Percentiles rank a stretch among this genome's conserved stretches.
Conservation (phyloP, 495 filamentous ascomycete genomes). For the Entonaema liquescens region DNA sequence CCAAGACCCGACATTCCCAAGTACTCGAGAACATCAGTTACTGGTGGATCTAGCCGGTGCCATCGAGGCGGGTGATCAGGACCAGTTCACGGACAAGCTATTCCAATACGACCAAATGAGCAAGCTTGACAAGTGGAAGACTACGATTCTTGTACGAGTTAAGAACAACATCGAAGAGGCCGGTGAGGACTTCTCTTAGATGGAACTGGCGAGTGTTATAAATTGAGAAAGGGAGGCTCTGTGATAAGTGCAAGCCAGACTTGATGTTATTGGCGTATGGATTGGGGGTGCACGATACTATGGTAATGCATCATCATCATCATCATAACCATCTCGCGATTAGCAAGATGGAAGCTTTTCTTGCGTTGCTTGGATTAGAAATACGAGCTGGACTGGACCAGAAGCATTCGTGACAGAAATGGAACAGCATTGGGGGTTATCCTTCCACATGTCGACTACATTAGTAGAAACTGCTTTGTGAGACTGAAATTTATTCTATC, state of each 20-base stretch:
- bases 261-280: conserved; percentile 17
- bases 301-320: not conserved
- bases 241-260: conserved; percentile 5
- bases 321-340: not conserved
- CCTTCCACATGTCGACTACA: conserved; percentile 5
- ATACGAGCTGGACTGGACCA: conserved; percentile 5
- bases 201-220: not conserved
- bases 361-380: conserved; percentile 23
- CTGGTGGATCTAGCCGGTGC: conserved; percentile 76
- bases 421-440: conserved; percentile 9
- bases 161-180: conserved; percentile 82
- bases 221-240: not conserved
- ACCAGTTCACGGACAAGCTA: conserved; percentile 83
- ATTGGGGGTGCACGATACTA: conserved; percentile 4
- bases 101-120: conserved; percentile 89
- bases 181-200: conserved; percentile 65
- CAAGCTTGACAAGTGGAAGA: conserved; percentile 96
- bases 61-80: conserved; percentile 76
- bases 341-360: conserved; percentile 17
- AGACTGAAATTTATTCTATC: conserved; percentile 11
- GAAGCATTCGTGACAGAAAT: conserved; percentile 12
- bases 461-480: not conserved
- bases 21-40: conserved; percentile 80
- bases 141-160: conserved; percentile 79
- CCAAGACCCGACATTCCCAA: conserved; percentile 77